Percentiles rank a stretch among this genome's conserved stretches.
Evolutionary conservation across 140 eudicot species (phyloP).

Genomic region (Anethum foeniculum): DNA sequence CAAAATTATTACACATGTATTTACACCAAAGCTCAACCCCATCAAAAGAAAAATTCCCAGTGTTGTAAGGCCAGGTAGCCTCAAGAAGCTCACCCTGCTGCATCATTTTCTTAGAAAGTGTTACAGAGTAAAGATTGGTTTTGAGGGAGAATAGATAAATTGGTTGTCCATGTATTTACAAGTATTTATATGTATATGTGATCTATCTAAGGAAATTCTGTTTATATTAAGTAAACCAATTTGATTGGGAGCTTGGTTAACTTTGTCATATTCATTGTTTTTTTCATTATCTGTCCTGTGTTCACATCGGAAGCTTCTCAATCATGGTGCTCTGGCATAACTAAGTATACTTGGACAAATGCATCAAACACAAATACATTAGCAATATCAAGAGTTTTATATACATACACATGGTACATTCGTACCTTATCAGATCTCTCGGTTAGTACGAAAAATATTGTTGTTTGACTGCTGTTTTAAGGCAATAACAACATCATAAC

Average conservation of each 20-base stretch:
- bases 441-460: conserved; percentile 3
- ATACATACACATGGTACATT: not conserved
- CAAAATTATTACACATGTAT: conserved; percentile 5
- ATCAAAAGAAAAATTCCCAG: conserved; percentile 10
- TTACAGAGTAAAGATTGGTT: not conserved
- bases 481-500: not conserved
- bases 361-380: conserved; percentile 3
- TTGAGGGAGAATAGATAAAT: not conserved
- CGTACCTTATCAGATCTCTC: not conserved
- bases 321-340: not conserved
- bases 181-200: not conserved
- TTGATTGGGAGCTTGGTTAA: not conserved
- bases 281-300: not conserved
- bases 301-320: conserved; percentile 16
- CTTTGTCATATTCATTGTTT: conserved; percentile 8
- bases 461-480: conserved; percentile 7
- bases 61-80: conserved; percentile 2
- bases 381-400: not conserved
- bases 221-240: not conserved
- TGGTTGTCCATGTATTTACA: not conserved
- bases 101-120: conserved; percentile 5
- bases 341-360: not conserved
- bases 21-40: conserved; percentile 11
- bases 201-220: not conserved
- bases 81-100: conserved; percentile 9